phyloP scores from a whole-genome alignment of 352 stramenopile species.

The Chloridella minuta region DNA sequence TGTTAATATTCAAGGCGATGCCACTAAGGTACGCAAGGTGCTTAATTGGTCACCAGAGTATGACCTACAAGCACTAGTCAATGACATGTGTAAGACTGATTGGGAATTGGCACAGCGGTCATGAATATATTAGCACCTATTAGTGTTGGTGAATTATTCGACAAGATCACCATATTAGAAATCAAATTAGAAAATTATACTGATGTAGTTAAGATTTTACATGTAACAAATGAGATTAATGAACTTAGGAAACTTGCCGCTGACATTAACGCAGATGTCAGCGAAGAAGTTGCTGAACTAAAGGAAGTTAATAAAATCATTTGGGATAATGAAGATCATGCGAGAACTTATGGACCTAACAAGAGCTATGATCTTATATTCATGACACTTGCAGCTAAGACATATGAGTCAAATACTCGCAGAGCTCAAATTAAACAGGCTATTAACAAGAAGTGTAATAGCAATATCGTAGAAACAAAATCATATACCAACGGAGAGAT shows the following conservation, averaged over 20 bases:
- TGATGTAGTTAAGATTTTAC: background rate
- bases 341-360: too few species aligned
- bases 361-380: background rate
- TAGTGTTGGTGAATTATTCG: background rate
- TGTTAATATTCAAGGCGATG: background rate
- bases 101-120: background rate
- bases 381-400: background rate
- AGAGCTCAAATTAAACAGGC: background rate
- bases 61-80: background rate
- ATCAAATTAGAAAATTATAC: background rate
- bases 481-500: background rate
- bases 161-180: background rate
- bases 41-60: background rate
- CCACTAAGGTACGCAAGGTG: background rate
- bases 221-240: background rate
- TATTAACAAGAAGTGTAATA: background rate
- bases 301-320: too few species aligned
- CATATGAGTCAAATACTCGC: background rate
- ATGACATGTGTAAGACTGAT: background rate
- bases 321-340: too few species aligned
- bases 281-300: too few species aligned
- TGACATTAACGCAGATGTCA: background rate
- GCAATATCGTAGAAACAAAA: background rate
- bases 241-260: background rate
- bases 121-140: background rate